Base-by-base conservation (phyloP, 257 asterid genomes). In the Striga asiatica region DNA sequence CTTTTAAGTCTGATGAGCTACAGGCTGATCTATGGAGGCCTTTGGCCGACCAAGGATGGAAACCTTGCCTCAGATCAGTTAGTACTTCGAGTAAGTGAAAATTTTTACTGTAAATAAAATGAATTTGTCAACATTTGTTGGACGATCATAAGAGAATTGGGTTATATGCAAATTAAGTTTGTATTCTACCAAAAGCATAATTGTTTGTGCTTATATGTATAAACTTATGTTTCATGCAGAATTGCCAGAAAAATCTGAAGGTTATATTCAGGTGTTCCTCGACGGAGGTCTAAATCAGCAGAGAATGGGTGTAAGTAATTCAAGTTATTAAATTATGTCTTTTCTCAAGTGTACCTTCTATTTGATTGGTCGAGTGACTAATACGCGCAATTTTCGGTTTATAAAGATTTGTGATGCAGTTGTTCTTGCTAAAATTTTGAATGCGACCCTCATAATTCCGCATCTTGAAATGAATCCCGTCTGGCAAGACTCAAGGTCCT, bases 231-330 rank as follows among this genome's bases (percentile, higher is more conserved):
- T 37, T 52, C 9, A 49, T 53, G 62, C 83, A 82, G 94, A 63
- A 35, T 52, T 82, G 52, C 82, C 97, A 0, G 83, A 78, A 63
- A 74, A 78, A 53, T 79, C 94, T 32, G 80, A 76, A 60, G 94
- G 97, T 10, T 92, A 88, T 58, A 53, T 92, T 60, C 99, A 92
- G 60, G 94, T 92, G 66, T 92, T 92, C 73, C 94, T 92, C 35
- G 99, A 92, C 37, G 97, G 99, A 61, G 99, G 99, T 47, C 77
- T 92, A 64, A 92, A 92, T 76, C 99, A 92, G 71, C 99, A 92
- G 69, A 70, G 99, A 63, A 88, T 92, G 99, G 97, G 99, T 61
- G 99, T 92, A 74, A 74, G 83, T 65, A 23, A 12, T 49, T 59
- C 3, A 9, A 21, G 16, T 65, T 64, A 8, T 41, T 43, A 48